Evolutionary conservation across 441 rosid species (phyloP).

Genomic region (Monsonia emarginata): DNA sequence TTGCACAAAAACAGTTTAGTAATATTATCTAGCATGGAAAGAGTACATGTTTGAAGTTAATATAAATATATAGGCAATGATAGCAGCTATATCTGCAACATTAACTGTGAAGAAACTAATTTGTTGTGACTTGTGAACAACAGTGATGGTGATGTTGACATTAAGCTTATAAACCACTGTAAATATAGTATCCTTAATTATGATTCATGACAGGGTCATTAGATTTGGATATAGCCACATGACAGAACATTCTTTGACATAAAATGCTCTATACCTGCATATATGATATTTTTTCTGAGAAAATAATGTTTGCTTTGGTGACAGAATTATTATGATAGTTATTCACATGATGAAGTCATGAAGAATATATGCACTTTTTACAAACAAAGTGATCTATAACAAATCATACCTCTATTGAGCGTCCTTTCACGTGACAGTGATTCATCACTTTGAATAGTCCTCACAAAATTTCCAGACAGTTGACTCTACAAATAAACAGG

Average conservation of each 20-base stretch:
- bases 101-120: neutral
- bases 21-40: neutral
- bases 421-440: constrained; percentile 56
- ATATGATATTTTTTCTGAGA: neutral
- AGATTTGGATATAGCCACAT: neutral
- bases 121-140: neutral
- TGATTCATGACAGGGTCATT: neutral
- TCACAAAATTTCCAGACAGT: constrained; percentile 45
- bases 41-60: neutral
- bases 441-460: constrained; percentile 38
- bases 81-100: neutral
- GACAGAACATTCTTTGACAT: neutral
- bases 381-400: neutral
- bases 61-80: neutral
- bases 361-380: neutral
- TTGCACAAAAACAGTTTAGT: neutral
- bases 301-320: neutral
- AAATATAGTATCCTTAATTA: neutral
- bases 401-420: constrained; percentile 37
- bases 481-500: constrained; percentile 40
- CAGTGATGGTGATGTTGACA: neutral
- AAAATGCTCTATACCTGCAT: neutral
- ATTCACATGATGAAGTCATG: neutral
- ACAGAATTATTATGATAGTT: neutral
- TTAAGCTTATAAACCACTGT: neutral